These are phyloP conservation scores for Grigorovia transvaalensis DNA, from an alignment of 805 yeast genomes.

Conservation along the genomic window DNA sequence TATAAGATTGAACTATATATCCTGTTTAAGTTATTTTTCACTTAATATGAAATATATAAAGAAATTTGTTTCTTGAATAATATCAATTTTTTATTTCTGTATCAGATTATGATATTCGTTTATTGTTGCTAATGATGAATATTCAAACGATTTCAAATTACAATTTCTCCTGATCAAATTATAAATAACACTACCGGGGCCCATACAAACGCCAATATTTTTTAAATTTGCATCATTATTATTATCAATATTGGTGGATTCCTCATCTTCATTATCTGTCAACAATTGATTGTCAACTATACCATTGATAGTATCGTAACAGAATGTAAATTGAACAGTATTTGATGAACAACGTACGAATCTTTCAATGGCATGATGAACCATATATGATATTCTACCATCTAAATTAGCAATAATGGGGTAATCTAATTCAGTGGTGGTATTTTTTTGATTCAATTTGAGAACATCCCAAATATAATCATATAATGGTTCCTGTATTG, in stretches of 20 bases:
- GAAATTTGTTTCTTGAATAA: not conserved
- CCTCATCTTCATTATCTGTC: slow-evolving; percentile 3
- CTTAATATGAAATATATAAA: too few species aligned
- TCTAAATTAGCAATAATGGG: slow-evolving; percentile 26
- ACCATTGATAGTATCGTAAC: slow-evolving; percentile 23
- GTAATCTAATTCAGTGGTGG: slow-evolving; percentile 16
- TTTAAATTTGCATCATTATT: slow-evolving; percentile 1
- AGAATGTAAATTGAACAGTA: slow-evolving; percentile 26
- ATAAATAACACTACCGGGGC: slow-evolving; percentile 26
- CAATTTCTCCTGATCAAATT: slow-evolving; percentile 23
- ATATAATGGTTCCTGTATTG: slow-evolving; percentile 26
- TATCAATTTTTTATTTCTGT: not conserved
- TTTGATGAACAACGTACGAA: slow-evolving; percentile 26
- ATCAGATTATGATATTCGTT: slow-evolving; percentile 13
- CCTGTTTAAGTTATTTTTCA: too few species aligned
- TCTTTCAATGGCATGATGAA: slow-evolving; percentile 25
- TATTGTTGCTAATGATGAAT: slow-evolving; percentile 19
- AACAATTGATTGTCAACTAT: slow-evolving; percentile 3
- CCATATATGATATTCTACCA: slow-evolving; percentile 19
- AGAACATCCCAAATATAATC: slow-evolving; percentile 26
- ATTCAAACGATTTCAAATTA: slow-evolving; percentile 13
- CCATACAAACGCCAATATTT: slow-evolving; percentile 17
- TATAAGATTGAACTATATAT: too few species aligned
- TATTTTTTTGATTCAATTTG: slow-evolving; percentile 20
- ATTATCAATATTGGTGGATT: not conserved